phyloP scores from a whole-genome alignment of 2,329 filamentous ascomycete species.

The Pseudocercospora vitis region DNA sequence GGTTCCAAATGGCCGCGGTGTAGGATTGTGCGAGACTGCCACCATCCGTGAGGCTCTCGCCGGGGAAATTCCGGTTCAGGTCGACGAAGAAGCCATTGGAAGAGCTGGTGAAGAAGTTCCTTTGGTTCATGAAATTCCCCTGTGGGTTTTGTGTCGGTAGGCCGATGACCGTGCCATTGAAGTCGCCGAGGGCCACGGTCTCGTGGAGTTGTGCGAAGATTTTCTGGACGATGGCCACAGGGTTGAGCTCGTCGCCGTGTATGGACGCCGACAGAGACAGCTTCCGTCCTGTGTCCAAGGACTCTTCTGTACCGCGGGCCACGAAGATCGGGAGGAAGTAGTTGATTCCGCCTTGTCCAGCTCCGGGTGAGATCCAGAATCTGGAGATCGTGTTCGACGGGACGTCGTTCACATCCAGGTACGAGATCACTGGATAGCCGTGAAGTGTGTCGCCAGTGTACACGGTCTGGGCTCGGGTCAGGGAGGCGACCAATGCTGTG shows the following conservation, averaged over 20 bases:
- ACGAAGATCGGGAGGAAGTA: conserved; percentile 43
- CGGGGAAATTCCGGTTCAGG: conserved; percentile 63
- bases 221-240: conserved; percentile 40
- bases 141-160: conserved; percentile 43
- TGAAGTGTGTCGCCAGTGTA: conserved; percentile 27
- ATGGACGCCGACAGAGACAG: conserved; percentile 42
- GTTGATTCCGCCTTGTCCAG: conserved; percentile 41
- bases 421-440: conserved; percentile 27
- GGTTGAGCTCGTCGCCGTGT: conserved; percentile 44
- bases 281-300: conserved; percentile 39
- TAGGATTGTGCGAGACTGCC: conserved; percentile 24
- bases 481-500: neutral
- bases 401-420: conserved; percentile 39
- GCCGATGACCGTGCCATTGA: conserved; percentile 39
- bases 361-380: conserved; percentile 42
- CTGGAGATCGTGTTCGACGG: conserved; percentile 40
- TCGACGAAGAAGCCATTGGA: conserved; percentile 57
- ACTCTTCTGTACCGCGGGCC: conserved; percentile 41
- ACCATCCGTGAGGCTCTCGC: conserved; percentile 38
- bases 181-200: conserved; percentile 33
- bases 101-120: conserved; percentile 40
- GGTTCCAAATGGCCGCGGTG: conserved; percentile 42
- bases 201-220: conserved; percentile 41
- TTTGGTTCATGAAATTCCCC: conserved; percentile 43
- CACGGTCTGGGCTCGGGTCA: conserved; percentile 14